Evolutionary conservation across 257 asterid species (phyloP).

Genomic region (Osmanthus fragrans): DNA sequence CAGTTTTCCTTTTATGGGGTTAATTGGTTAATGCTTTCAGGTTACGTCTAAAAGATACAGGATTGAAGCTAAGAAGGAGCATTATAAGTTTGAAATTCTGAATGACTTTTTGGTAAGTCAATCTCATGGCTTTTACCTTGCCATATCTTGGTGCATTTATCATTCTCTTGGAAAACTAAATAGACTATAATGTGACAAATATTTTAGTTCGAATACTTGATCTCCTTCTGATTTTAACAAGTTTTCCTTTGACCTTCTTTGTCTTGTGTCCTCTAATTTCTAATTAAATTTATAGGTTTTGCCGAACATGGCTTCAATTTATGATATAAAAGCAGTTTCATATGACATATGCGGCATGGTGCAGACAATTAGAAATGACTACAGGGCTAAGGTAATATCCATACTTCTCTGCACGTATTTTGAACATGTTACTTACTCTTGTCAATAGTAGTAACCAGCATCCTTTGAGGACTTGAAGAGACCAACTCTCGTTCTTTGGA

Average conservation of each 20-base stretch:
- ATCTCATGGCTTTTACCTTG: constrained; percentile 14
- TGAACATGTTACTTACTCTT: no score
- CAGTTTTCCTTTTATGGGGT: background rate
- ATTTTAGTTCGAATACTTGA: constrained; percentile 15
- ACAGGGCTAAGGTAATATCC: constrained; percentile 74
- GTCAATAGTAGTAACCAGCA: no score
- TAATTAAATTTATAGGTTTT: constrained; percentile 55
- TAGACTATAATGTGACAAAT: background rate
- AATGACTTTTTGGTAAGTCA: constrained; percentile 77
- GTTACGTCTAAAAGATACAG: constrained; percentile 87
- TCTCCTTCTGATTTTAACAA: constrained; percentile 18
- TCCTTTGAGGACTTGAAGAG: background rate
- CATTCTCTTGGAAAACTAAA: constrained; percentile 8
- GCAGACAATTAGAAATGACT: constrained; percentile 65
- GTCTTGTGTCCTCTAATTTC: constrained; percentile 28
- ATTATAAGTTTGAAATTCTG: constrained; percentile 73
- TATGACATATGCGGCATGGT: constrained; percentile 82
- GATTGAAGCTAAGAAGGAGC: constrained; percentile 82
- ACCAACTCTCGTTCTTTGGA: background rate
- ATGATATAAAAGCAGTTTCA: constrained; percentile 81
- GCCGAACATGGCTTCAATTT: constrained; percentile 92
- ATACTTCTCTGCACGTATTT: background rate
- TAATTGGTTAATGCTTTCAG: constrained; percentile 42
- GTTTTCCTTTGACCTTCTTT: constrained; percentile 16
- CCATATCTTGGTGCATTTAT: constrained; percentile 8